These are phyloP conservation scores for Stipa capillata DNA, from an alignment of 176 grass and related monocot genomes.

Conservation along the genomic window DNA sequence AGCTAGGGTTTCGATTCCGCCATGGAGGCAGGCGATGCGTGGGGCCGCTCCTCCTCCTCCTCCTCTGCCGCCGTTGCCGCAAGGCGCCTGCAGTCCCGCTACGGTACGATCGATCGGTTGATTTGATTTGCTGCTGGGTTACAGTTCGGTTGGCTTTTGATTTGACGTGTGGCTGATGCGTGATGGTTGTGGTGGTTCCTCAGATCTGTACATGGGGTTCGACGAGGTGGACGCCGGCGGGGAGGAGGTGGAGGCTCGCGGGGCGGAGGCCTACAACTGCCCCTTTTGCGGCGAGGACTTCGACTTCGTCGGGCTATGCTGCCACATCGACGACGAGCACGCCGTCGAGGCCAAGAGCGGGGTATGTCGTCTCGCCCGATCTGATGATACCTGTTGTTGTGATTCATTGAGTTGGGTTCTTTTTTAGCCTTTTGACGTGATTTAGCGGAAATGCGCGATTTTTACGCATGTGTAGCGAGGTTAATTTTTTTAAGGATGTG, in stretches of 20 bases:
- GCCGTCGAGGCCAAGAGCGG: conserved; percentile 62
- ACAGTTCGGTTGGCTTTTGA: background rate
- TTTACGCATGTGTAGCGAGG: background rate
- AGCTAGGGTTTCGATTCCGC: conserved; percentile 22
- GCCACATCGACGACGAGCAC: conserved; percentile 88
- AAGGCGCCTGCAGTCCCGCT: conserved; percentile 71
- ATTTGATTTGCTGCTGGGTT: too few species aligned
- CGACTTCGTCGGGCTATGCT: conserved; percentile 74
- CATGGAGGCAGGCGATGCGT: conserved; percentile 43
- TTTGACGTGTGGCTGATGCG: background rate
- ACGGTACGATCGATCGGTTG: conserved; percentile 12
- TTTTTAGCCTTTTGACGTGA: background rate
- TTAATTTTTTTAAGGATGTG: too few species aligned
- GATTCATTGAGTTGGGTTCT: background rate
- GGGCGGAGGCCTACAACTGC: conserved; percentile 48
- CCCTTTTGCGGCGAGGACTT: conserved; percentile 85
- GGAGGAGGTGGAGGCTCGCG: conserved; percentile 36
- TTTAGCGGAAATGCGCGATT: background rate
- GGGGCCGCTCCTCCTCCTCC: conserved; percentile 55
- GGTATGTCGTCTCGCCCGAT: conserved; percentile 23
- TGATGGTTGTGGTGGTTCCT: background rate
- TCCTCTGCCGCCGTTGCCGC: conserved; percentile 32
- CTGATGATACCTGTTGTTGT: background rate
- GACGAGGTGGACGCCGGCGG: conserved; percentile 46
- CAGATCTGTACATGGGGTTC: conserved; percentile 70